Evolutionary conservation across 805 yeast genomes (phyloP).

Genomic region (Ascoidea tarda): DNA sequence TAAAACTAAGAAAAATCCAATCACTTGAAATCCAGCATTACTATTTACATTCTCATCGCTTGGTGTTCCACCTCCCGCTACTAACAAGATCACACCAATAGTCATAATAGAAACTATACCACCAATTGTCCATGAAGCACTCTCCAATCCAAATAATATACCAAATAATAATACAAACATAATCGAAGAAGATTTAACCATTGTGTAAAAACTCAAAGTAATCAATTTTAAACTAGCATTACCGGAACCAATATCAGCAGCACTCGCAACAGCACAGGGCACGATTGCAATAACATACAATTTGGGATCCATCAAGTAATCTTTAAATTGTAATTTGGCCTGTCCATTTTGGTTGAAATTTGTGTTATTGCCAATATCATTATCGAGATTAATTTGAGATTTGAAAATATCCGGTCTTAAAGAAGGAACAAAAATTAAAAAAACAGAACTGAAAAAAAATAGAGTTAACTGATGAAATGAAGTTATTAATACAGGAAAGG

Average conservation of each 20-base stretch:
- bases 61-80: conserved; percentile 27
- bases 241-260: conserved; percentile 90
- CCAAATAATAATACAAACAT: conserved; percentile 87
- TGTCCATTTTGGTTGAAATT: neutral
- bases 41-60: conserved; percentile 10
- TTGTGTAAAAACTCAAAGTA: conserved; percentile 75
- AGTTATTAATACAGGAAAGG: conserved; percentile 77
- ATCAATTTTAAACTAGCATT: conserved; percentile 72
- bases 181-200: conserved; percentile 80
- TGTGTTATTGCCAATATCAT: conserved; percentile 9
- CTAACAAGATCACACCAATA: conserved; percentile 80
- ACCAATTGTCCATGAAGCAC: conserved; percentile 50
- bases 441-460: conserved; percentile 33
- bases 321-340: neutral
- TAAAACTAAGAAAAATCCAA: conserved; percentile 67
- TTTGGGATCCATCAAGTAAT: conserved; percentile 17
- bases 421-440: conserved; percentile 30
- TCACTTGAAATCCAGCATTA: conserved; percentile 10
- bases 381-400: neutral
- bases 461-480: conserved; percentile 72
- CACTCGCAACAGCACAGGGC: conserved; percentile 80
- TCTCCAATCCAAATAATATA: conserved; percentile 65
- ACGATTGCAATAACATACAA: conserved; percentile 41
- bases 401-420: conserved; percentile 24
- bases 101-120: conserved; percentile 71